phyloP scores from a whole-genome alignment of 371 early-diverging fungal species.

The Mucor mucedo region DNA sequence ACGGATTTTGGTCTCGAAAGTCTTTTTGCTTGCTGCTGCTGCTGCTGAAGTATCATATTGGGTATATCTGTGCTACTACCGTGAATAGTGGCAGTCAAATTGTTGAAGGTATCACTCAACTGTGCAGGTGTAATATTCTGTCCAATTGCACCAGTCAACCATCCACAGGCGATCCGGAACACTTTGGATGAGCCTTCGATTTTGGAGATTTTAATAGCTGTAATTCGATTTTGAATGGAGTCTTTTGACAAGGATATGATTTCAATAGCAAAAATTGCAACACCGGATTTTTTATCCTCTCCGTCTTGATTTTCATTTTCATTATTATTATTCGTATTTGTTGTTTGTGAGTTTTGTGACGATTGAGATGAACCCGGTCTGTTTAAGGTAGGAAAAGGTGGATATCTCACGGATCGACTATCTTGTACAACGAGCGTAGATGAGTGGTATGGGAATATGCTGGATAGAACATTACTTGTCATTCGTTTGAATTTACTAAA shows the following conservation, averaged over 20 bases:
- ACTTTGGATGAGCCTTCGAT: slow-evolving; percentile 51
- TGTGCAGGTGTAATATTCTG: slow-evolving; percentile 21
- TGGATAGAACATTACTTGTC: slow-evolving; percentile 32
- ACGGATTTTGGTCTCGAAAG: slow-evolving; percentile 20
- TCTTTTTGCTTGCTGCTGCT: neutral
- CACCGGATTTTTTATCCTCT: slow-evolving; percentile 33
- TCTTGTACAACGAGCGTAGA: slow-evolving; percentile 26
- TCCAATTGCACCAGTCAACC: slow-evolving; percentile 47
- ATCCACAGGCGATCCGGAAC: slow-evolving; percentile 51
- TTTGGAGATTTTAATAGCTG: slow-evolving; percentile 42
- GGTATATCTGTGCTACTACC: slow-evolving; percentile 22
- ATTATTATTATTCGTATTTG: neutral
- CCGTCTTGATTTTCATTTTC: slow-evolving; percentile 4
- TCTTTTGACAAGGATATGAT: slow-evolving; percentile 37
- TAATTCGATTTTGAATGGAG: slow-evolving; percentile 19
- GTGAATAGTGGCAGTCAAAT: slow-evolving; percentile 1
- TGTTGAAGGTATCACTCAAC: slow-evolving; percentile 13
- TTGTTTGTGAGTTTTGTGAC: slow-evolving; percentile 4
- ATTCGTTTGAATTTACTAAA: slow-evolving; percentile 29
- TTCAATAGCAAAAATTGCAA: slow-evolving; percentile 45
- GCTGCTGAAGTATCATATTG: neutral
- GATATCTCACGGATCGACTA: slow-evolving; percentile 17
- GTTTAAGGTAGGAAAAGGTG: slow-evolving; percentile 22
- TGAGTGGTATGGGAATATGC: slow-evolving; percentile 31
- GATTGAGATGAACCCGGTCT: slow-evolving; percentile 8